Evolutionary conservation across 306 rosid genomes (phyloP).

Genomic region (Lithocarpus polystachyus): DNA sequence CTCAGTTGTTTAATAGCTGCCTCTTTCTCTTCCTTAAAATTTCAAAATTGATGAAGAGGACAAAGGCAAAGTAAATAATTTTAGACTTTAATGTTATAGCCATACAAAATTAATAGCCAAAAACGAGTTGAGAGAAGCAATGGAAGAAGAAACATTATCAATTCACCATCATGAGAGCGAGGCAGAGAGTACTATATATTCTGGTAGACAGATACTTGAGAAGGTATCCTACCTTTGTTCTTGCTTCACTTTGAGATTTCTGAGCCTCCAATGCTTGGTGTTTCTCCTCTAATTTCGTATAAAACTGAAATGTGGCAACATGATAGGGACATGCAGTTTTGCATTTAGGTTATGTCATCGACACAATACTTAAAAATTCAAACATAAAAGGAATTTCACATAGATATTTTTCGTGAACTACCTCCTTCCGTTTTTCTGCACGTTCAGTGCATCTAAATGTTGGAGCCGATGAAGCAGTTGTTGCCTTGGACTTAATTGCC

Average conservation of each 20-base stretch:
- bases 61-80: slow-evolving; percentile 12
- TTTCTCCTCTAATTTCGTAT: slow-evolving; percentile 84
- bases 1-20: slow-evolving; percentile 83
- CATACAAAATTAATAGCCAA: slow-evolving; percentile 2
- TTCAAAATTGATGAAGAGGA: slow-evolving; percentile 26
- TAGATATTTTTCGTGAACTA: slow-evolving; percentile 21
- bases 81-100: slow-evolving; percentile 1
- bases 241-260: slow-evolving; percentile 81
- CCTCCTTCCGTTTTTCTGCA: slow-evolving; percentile 95
- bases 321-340: slow-evolving; percentile 3
- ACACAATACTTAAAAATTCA: slow-evolving; percentile 10
- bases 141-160: slow-evolving; percentile 9
- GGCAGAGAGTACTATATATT: neutral
- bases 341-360: neutral
- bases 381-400: slow-evolving; percentile 18
- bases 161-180: neutral
- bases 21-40: slow-evolving; percentile 80
- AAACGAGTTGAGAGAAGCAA: slow-evolving; percentile 17
- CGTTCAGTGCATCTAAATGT: slow-evolving; percentile 69
- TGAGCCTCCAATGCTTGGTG: slow-evolving; percentile 86
- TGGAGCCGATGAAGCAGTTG: slow-evolving; percentile 76
- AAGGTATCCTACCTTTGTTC: slow-evolving; percentile 72
- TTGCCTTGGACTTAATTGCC: slow-evolving; percentile 48
- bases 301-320: slow-evolving; percentile 48
- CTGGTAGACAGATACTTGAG: slow-evolving; percentile 14